Conservation (phyloP, 306 rosid species). For the Citrullus colocynthis region DNA sequence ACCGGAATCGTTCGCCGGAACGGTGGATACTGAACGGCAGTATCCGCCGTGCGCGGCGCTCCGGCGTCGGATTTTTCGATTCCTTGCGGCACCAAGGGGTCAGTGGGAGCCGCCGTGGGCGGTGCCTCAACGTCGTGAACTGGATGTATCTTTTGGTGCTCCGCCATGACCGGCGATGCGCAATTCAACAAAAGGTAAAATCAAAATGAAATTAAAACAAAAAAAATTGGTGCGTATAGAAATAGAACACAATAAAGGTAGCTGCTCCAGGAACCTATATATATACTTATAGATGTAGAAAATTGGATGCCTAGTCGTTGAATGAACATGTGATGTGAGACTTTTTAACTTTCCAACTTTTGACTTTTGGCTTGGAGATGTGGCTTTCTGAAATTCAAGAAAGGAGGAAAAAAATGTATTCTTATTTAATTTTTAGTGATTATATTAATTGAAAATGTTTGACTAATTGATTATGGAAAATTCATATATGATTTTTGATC, state of each 20-base stretch:
- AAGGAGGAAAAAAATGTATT: neutral
- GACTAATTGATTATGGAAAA: neutral
- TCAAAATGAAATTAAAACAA: neutral
- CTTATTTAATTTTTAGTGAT: neutral
- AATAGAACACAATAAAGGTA: neutral
- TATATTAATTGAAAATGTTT: neutral
- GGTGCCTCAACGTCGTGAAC: slow-evolving; percentile 47
- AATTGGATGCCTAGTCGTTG: neutral
- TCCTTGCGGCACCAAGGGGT: slow-evolving; percentile 40
- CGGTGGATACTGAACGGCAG: slow-evolving; percentile 9
- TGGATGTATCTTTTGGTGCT: slow-evolving; percentile 62
- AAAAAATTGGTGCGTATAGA: neutral
- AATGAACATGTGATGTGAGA: neutral
- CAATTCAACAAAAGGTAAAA: neutral
- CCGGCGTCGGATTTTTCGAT: slow-evolving; percentile 29
- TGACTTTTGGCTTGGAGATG: neutral
- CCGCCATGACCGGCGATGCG: slow-evolving; percentile 28
- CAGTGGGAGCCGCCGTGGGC: slow-evolving; percentile 18
- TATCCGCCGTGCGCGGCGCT: neutral
- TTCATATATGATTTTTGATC: neutral
- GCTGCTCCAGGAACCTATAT: neutral
- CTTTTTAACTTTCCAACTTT: neutral
- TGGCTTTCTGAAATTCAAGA: neutral
- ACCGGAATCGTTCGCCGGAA: slow-evolving; percentile 24
- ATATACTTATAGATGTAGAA: neutral